Conservation (phyloP, 208 protist species). For the Angomonas ambiguus region DNA sequence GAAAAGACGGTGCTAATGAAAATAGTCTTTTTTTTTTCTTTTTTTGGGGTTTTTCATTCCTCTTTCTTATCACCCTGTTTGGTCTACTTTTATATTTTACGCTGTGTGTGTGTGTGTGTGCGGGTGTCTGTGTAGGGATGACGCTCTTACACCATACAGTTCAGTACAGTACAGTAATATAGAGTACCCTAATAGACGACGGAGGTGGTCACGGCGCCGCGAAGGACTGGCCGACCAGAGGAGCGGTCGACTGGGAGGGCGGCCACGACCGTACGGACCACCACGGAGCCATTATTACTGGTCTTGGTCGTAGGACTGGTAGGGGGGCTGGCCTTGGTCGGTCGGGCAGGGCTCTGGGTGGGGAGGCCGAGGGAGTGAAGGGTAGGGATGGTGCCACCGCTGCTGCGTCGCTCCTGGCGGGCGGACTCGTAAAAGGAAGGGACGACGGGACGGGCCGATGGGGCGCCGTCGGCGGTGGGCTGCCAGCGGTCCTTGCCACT, state of each 20-base stretch:
- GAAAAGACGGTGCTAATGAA: too few species aligned
- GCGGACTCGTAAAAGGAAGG: neutral
- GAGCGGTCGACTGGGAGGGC: conserved; percentile 39
- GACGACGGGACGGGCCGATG: neutral
- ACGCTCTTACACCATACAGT: too few species aligned
- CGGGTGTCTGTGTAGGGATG: too few species aligned
- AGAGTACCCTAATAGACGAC: too few species aligned
- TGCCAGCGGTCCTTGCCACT: neutral
- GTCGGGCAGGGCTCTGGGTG: neutral
- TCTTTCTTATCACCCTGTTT: neutral
- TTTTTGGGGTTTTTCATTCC: neutral
- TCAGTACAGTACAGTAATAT: too few species aligned
- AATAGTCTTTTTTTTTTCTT: too few species aligned
- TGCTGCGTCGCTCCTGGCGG: conserved; percentile 1
- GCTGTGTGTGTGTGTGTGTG: neutral
- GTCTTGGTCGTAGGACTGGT: neutral
- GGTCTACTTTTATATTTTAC: neutral
- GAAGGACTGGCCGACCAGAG: conserved; percentile 29
- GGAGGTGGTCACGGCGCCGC: neutral
- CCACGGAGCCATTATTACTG: conserved; percentile 8
- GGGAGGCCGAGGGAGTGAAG: neutral
- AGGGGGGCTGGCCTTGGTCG: conserved; percentile 9
- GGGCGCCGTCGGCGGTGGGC: conserved; percentile 1
- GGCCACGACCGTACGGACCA: conserved; percentile 37
- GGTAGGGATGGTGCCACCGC: neutral